Conservation (phyloP, 2,329 filamentous ascomycete species). For the Colletotrichum tropicicola region DNA sequence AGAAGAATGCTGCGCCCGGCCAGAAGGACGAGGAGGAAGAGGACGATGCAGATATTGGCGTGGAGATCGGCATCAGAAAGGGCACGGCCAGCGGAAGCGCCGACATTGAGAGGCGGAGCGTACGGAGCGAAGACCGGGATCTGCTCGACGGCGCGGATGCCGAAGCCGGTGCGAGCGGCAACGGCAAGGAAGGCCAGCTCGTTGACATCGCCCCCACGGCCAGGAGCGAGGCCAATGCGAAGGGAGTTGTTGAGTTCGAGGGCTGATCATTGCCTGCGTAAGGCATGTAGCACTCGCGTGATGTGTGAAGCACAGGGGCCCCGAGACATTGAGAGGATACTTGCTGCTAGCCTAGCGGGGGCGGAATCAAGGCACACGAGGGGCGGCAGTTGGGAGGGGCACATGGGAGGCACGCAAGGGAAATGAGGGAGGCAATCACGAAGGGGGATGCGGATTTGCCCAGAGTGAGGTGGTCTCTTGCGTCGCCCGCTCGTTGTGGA, state of each 20-base stretch:
- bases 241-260: constrained; percentile 54
- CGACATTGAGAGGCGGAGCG: constrained; percentile 70
- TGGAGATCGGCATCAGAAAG: constrained; percentile 50
- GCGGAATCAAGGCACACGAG: background rate
- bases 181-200: constrained; percentile 42
- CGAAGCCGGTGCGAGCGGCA: constrained; percentile 61
- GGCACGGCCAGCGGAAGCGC: constrained; percentile 50
- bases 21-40: constrained; percentile 75
- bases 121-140: constrained; percentile 74
- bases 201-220: constrained; percentile 42
- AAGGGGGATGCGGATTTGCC: background rate
- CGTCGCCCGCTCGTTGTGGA: background rate
- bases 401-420: constrained; percentile 1
- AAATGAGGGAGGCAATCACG: constrained; percentile 1
- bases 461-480: constrained; percentile 8
- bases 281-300: background rate
- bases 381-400: background rate
- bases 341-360: background rate
- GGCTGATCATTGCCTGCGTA: constrained; percentile 36
- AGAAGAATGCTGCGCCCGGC: constrained; percentile 78
- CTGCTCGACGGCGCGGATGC: constrained; percentile 79
- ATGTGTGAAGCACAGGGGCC: background rate
- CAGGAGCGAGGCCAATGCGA: constrained; percentile 39
- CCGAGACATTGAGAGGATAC: background rate
- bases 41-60: constrained; percentile 65